These are phyloP conservation scores for Withania somnifera DNA, from an alignment of 305 asterid genomes.

Conservation along the genomic window DNA sequence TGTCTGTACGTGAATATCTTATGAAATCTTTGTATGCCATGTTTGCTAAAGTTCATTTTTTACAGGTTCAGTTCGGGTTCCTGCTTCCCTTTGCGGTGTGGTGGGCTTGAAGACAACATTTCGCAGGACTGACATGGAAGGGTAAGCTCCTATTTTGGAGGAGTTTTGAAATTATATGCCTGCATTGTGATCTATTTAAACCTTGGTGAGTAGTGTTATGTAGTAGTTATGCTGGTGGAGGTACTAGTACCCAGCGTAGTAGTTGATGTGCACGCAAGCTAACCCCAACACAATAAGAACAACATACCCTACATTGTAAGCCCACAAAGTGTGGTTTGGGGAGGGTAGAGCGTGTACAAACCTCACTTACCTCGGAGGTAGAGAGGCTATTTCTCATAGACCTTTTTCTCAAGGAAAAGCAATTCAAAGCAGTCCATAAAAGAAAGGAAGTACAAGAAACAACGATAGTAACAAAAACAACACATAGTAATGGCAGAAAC, in stretches of 20 bases:
- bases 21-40: background rate
- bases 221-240: background rate
- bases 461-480: too few species aligned
- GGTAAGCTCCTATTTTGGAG: slow-evolving; percentile 32
- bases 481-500: too few species aligned
- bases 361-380: too few species aligned
- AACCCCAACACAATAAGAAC: background rate
- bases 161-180: background rate
- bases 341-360: too few species aligned
- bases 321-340: too few species aligned
- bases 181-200: background rate
- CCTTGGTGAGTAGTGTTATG: background rate
- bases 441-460: too few species aligned
- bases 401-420: too few species aligned
- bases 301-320: too few species aligned
- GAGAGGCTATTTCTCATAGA: too few species aligned
- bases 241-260: background rate
- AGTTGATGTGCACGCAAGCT: background rate
- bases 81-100: slow-evolving; percentile 84
- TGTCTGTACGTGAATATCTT: slow-evolving; percentile 20
- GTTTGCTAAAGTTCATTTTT: slow-evolving; percentile 6
- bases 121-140: slow-evolving; percentile 66
- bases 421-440: too few species aligned
- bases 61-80: slow-evolving; percentile 85
- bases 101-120: slow-evolving; percentile 89